phyloP scores from a whole-genome alignment of 2,329 filamentous ascomycete species.

The Cladosporium phlei region DNA sequence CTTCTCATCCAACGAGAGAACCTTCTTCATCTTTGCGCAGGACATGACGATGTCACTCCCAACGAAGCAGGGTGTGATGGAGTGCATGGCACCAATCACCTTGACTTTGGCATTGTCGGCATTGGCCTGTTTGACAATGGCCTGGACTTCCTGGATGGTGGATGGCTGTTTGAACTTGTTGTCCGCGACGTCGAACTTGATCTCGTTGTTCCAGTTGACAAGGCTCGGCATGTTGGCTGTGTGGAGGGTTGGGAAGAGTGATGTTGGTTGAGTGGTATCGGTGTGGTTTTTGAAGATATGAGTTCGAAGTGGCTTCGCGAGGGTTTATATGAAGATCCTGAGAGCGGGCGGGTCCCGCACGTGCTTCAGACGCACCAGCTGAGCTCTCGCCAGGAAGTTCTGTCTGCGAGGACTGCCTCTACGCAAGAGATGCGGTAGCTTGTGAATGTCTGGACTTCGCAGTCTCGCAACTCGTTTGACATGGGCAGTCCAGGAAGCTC shows the following conservation, averaged over 20 bases:
- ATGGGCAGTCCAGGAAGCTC: no score
- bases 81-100: conserved; percentile 15
- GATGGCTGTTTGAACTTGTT: conserved; percentile 13
- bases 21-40: conserved; percentile 8
- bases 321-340: no score
- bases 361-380: no score
- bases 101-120: conserved; percentile 11
- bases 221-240: conserved; percentile 2
- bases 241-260: no score
- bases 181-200: conserved; percentile 12
- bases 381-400: no score
- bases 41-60: conserved; percentile 11
- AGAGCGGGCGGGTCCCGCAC: no score
- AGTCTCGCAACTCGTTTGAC: no score
- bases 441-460: no score
- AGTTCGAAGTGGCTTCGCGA: no score
- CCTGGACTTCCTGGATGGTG: conserved; percentile 9
- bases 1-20: conserved; percentile 8
- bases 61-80: conserved; percentile 13
- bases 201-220: conserved; percentile 14
- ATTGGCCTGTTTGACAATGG: conserved; percentile 13
- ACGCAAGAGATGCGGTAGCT: no score
- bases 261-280: background rate
- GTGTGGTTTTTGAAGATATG: background rate
- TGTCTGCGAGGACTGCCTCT: no score